These are phyloP conservation scores for Tardiomyces depauwii DNA, from an alignment of 1,139 yeast species.

Conservation along the genomic window DNA sequence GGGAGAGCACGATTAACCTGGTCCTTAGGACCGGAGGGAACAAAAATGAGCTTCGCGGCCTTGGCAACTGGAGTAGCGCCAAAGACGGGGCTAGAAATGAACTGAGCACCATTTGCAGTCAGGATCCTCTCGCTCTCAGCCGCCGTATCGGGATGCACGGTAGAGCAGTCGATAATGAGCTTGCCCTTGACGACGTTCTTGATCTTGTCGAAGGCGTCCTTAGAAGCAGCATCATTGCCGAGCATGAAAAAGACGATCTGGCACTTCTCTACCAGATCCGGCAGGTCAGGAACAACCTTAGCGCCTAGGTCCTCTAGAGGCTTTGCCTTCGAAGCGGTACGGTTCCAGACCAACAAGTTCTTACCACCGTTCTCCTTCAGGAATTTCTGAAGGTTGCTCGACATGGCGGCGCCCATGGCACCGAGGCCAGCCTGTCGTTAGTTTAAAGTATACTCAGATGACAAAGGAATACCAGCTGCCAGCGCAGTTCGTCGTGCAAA, in stretches of 20 bases:
- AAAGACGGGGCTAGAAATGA: constrained; percentile 21
- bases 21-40: constrained; percentile 16
- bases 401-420: constrained; percentile 15
- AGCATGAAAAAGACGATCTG: constrained; percentile 10
- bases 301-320: constrained; percentile 12
- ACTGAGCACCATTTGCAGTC: constrained; percentile 12
- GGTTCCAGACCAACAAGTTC: constrained; percentile 10
- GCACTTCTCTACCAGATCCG: constrained; percentile 9
- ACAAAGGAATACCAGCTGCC: too few species aligned
- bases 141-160: constrained; percentile 22
- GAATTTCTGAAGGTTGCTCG: constrained; percentile 11
- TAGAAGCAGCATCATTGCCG: constrained; percentile 9
- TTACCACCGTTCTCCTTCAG: constrained; percentile 7
- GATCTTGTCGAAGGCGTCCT: not conserved
- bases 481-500: too few species aligned
- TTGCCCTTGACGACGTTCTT: constrained; percentile 10
- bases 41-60: constrained; percentile 18
- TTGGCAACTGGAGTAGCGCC: constrained; percentile 21
- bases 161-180: constrained; percentile 17
- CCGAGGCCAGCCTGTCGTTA: constrained; percentile 13
- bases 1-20: constrained; percentile 14
- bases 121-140: constrained; percentile 7
- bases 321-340: constrained; percentile 13
- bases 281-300: constrained; percentile 2
- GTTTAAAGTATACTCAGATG: too few species aligned